Base-by-base conservation (phyloP, 2,329 filamentous ascomycete species). In the Calycina herbarum region DNA sequence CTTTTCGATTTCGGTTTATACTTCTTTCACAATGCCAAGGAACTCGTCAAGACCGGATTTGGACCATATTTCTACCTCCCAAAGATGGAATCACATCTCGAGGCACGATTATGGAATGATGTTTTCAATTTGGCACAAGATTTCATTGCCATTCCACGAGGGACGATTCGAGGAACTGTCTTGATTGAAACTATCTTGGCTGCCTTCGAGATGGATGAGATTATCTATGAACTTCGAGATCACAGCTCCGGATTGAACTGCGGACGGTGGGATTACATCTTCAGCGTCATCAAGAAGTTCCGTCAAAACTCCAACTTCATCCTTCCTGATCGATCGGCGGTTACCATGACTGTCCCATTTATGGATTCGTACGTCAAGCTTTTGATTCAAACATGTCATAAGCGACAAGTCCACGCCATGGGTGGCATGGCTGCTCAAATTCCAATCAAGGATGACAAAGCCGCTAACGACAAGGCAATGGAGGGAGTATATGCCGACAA, bases 151-250 rank as follows among this genome's bases (percentile, higher is more conserved):
- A 90, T 99, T 82, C 86, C 86, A 64, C 87, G 95, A 67, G 95
- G 95, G 64, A 98, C 93, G 63, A 96, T 98, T 80, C 91, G 95
- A 73, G 95, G 87, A 68, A 99, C 95, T 2, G 94, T 98, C 48
- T 83, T 99, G 73, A 98, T 99, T 76, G 95, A 99, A 86, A 98
- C 95, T 64, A 98, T 99, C 78, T 86, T 94, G 56, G 95, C 95
- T 54, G 95, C 94, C 17, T 99, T 99, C 76, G 95, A 99, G 85
- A 99, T 99, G 95, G 95, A 99, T 75, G 95, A 99, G 88, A 98
- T 99, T 81, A 98, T 99, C 81, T 99, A 97, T 80, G 95, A 98
- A 83, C 89, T 99, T 72, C 91, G 95, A 67, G 94, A 98, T 77
- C 95, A 99, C 84, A 94, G 90, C 78, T 91, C 94, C 6, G 95